Evolutionary conservation across 768 basidiomycete species (phyloP).

Genomic region (Neoboletus magnificus): DNA sequence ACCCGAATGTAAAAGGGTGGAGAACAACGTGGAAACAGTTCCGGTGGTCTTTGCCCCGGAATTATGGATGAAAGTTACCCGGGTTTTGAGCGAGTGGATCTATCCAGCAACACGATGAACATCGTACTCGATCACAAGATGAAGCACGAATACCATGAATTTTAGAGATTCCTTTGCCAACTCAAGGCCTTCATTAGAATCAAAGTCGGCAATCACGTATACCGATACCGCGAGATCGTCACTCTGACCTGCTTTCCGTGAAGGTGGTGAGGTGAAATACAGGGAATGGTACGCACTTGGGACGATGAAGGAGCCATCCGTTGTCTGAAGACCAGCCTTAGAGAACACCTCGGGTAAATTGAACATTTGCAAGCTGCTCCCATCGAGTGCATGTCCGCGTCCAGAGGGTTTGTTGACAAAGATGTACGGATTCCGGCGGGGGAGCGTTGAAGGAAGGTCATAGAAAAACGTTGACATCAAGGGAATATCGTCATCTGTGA

Average conservation of each 20-base stretch:
- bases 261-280: not conserved
- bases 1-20: constrained; percentile 45
- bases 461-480: constrained; percentile 81
- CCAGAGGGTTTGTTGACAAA: constrained; percentile 47
- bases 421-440: constrained; percentile 74
- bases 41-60: constrained; percentile 34
- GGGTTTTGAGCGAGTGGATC: constrained; percentile 45
- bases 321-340: constrained; percentile 38
- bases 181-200: constrained; percentile 54
- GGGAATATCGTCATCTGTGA: constrained; percentile 51
- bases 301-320: constrained; percentile 54
- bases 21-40: constrained; percentile 44
- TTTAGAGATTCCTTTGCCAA: constrained; percentile 62
- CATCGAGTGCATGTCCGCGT: constrained; percentile 9
- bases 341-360: constrained; percentile 30
- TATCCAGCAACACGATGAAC: constrained; percentile 23
- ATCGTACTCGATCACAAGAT: not conserved
- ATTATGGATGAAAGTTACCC: constrained; percentile 79
- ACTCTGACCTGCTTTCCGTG: constrained; percentile 11
- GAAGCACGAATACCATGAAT: constrained; percentile 51
- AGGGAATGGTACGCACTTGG: constrained; percentile 44
- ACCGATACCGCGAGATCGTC: constrained; percentile 41
- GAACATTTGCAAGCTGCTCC: constrained; percentile 19
- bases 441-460: constrained; percentile 71
- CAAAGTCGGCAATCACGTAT: constrained; percentile 77